Evolutionary conservation across 2,329 filamentous ascomycete species (phyloP).

Genomic region (Arthrobotrys conoides): DNA sequence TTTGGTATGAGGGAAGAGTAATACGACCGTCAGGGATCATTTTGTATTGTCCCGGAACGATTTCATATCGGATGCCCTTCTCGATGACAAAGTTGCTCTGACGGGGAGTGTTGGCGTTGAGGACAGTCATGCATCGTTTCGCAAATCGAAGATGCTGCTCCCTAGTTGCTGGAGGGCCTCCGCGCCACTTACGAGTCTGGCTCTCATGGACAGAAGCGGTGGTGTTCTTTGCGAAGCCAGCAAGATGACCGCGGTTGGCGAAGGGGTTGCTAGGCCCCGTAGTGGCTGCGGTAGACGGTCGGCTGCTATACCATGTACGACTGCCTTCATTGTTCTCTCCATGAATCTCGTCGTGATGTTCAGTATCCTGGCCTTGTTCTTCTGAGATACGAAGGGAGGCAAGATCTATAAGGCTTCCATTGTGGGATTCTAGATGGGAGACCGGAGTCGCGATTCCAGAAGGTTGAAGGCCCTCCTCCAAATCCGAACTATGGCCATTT

Average conservation of each 20-base stretch:
- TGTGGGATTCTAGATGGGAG: conserved; percentile 34
- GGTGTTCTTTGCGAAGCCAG: conserved; percentile 41
- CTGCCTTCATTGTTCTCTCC: conserved; percentile 18
- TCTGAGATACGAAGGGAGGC: conserved; percentile 48
- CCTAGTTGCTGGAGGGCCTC: conserved; percentile 58
- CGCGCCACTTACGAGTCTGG: conserved; percentile 63
- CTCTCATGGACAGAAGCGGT: conserved; percentile 36
- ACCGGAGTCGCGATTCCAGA: conserved; percentile 41
- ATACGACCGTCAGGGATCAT: conserved; percentile 61
- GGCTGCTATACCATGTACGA: conserved; percentile 49
- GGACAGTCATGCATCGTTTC: conserved; percentile 64
- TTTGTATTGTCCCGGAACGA: conserved; percentile 63
- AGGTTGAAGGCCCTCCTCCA: conserved; percentile 52
- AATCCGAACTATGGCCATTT: conserved; percentile 48
- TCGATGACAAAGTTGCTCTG: conserved; percentile 64
- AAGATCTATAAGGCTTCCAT: conserved; percentile 47
- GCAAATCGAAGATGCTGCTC: conserved; percentile 64
- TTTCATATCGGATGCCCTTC: conserved; percentile 63
- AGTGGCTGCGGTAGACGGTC: conserved; percentile 52
- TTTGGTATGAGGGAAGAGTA: conserved; percentile 51
- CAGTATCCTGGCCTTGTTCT: conserved; percentile 8
- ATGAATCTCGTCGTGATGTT: conserved; percentile 9
- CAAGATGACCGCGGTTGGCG: conserved; percentile 47
- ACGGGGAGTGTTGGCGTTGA: conserved; percentile 63
- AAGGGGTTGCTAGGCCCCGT: conserved; percentile 32